These are phyloP conservation scores for Ettlia oleoabundans DNA, from an alignment of 139 green algal species.

Conservation along the genomic window DNA sequence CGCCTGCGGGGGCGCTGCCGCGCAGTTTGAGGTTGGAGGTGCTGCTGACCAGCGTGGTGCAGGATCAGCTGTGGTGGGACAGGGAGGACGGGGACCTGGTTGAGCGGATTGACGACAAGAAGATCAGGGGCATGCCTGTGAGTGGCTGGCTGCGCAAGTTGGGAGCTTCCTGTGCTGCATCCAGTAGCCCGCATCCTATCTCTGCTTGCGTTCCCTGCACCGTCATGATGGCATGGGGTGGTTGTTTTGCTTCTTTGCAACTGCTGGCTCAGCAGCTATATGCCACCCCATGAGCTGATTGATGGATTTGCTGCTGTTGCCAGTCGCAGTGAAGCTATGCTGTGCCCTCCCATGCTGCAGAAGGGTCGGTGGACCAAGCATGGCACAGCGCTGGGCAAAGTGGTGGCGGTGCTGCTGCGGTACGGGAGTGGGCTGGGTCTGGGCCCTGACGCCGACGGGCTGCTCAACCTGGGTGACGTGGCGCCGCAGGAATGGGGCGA, in stretches of 20 bases:
- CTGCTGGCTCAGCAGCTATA: too few relatives aligned
- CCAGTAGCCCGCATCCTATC: too few relatives aligned
- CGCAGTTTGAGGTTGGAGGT: neutral
- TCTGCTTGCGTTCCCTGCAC: too few relatives aligned
- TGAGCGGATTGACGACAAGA: neutral
- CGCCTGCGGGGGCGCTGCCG: neutral
- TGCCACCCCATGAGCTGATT: too few relatives aligned
- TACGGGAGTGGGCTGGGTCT: constrained; percentile 43
- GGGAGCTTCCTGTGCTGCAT: too few relatives aligned
- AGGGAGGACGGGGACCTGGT: neutral
- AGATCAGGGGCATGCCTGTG: neutral
- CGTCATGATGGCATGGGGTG: too few relatives aligned
- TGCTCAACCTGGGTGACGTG: constrained; percentile 54
- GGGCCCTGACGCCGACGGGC: constrained; percentile 58
- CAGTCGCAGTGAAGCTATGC: too few relatives aligned
- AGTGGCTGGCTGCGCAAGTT: too few relatives aligned
- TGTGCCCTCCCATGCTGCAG: too few relatives aligned
- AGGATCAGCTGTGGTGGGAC: constrained; percentile 15
- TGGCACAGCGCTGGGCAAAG: neutral
- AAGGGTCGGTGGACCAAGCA: constrained; percentile 15
- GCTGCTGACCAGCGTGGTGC: neutral
- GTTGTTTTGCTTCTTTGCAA: too few relatives aligned
- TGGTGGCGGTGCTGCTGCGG: constrained; percentile 46
- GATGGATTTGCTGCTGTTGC: too few relatives aligned
- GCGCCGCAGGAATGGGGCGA: neutral